These are phyloP conservation scores for Cladosporium phlei DNA, from an alignment of 2,329 filamentous ascomycete genomes.

Conservation along the genomic window DNA sequence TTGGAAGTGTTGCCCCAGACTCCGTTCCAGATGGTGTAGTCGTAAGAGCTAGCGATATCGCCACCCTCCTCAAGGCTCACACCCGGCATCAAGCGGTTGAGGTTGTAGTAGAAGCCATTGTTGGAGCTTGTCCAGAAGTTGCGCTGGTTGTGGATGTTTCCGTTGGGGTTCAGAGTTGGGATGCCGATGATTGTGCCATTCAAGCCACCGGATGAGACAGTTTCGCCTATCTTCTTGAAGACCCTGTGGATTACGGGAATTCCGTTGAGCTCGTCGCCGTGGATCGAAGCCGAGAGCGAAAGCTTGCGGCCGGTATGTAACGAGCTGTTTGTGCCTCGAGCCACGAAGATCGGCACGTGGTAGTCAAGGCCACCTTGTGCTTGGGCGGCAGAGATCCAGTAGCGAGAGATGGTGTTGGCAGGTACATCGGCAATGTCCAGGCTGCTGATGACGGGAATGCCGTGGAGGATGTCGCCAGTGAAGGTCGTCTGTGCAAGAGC, in stretches of 20 bases:
- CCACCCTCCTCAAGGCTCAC: slow-evolving; percentile 26
- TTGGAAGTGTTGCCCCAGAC: slow-evolving; percentile 36
- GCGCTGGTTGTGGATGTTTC: slow-evolving; percentile 37
- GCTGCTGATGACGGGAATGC: slow-evolving; percentile 20
- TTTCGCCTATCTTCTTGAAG: slow-evolving; percentile 35
- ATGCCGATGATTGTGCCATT: slow-evolving; percentile 34
- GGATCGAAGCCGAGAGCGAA: slow-evolving; percentile 35
- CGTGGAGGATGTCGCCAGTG: slow-evolving; percentile 21
- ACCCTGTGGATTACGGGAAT: slow-evolving; percentile 35
- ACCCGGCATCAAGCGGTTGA: slow-evolving; percentile 60
- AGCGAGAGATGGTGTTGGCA: slow-evolving; percentile 32
- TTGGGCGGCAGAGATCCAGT: slow-evolving; percentile 36
- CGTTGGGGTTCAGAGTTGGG: slow-evolving; percentile 37
- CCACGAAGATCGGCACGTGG: slow-evolving; percentile 36
- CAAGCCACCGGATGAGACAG: slow-evolving; percentile 25
- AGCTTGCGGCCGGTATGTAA: slow-evolving; percentile 34
- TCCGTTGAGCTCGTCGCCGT: slow-evolving; percentile 37
- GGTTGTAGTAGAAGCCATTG: slow-evolving; percentile 53
- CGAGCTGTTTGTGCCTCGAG: slow-evolving; percentile 34
- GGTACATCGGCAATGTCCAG: slow-evolving; percentile 36
- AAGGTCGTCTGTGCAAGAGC: slow-evolving; percentile 15
- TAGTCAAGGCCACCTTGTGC: slow-evolving; percentile 36
- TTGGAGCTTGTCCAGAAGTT: slow-evolving; percentile 34
- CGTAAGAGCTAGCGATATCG: slow-evolving; percentile 17
- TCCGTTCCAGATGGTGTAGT: slow-evolving; percentile 36